phyloP scores from a whole-genome alignment of 2,329 filamentous ascomycete species.

The Incumbomyces delicatus region DNA sequence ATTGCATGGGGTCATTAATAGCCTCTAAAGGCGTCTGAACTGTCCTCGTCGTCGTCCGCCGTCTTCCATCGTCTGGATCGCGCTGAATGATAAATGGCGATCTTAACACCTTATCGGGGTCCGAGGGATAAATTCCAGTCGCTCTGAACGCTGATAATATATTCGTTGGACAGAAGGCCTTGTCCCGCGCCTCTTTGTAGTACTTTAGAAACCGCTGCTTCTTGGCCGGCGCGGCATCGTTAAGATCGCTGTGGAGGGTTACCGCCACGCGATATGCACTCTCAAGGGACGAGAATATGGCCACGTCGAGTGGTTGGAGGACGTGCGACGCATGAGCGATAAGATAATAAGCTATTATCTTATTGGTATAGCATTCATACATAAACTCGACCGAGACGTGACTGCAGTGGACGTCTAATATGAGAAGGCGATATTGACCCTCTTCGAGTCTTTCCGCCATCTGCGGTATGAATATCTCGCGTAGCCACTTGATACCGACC shows the following conservation, averaged over 20 bases:
- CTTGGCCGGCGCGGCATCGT: conserved; percentile 2
- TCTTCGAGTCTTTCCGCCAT: neutral
- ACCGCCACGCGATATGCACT: conserved; percentile 2
- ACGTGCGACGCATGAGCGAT: conserved; percentile 21
- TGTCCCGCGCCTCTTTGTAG: neutral
- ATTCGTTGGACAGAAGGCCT: neutral
- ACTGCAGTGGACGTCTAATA: conserved; percentile 17
- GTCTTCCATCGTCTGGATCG: too few relatives aligned
- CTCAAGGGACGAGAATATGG: conserved; percentile 13
- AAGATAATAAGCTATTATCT: conserved; percentile 17
- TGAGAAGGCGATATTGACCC: conserved; percentile 10
- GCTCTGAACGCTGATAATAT: neutral
- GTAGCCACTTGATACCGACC: conserved; percentile 14
- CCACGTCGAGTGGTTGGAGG: conserved; percentile 17
- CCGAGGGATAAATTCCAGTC: neutral
- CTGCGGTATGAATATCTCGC: conserved; percentile 14
- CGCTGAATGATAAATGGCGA: conserved; percentile 5
- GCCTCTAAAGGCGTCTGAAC: too few relatives aligned
- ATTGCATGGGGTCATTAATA: too few relatives aligned
- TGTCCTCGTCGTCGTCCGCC: too few relatives aligned
- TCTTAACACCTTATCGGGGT: neutral
- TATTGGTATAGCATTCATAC: conserved; percentile 13
- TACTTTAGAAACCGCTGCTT: conserved; percentile 2
- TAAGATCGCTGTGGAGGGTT: neutral
- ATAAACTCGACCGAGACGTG: conserved; percentile 17